Evolutionary conservation across 2,329 filamentous ascomycete species (phyloP), one percentile per base, ranked within the genome.

Genomic region (Leptographium procerum): DNA sequence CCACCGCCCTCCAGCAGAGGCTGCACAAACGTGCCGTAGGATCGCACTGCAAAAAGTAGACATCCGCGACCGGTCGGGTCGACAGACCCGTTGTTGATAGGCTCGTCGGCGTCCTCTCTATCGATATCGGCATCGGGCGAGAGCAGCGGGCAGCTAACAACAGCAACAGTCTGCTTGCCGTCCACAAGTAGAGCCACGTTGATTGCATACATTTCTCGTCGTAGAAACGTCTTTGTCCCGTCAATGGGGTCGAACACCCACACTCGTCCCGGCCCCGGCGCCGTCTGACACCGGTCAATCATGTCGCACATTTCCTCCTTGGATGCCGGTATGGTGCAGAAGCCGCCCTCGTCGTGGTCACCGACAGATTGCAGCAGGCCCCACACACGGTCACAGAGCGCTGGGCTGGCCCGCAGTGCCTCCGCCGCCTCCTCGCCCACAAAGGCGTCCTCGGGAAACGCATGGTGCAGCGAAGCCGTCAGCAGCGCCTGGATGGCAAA

Each of bases 221-320:
- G 69, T 10, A 84, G 70, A 57, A 80, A 84, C 0, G 79, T 81
- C 68, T 79, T 77, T 2, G 81, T 84, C 9, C 81, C 81, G 62
- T 84, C 81, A 33, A 84, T 83, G 0, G 81, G 81, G 64, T 84
- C 81, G 63, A 84, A 82, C 0, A 84, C 73, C 80, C 81, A 84
- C 10, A 76, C 74, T 16, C 79, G 67, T 9, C 74, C 75, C 2
- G 66, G 55, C 63, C 8, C 72, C 72, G 24, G 69, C 63, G 33
- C 77, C 75, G 60, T 33, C 56, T 60, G 59, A 53, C 79, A 81
- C 62, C 72, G 72, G 66, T 83, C 80, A 51, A 84, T 77, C 61
- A 80, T 68, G 55, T 76, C 72, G 65, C 79, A 81, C 68, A 81
- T 74, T 31, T 75, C 68, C 60, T 77, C 75, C 11, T 68, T 69